A percentile compares a stretch with the other conserved stretches of the same genome.
Conservation (phyloP, 257 asterid genomes). For the Salvia splendens region DNA sequence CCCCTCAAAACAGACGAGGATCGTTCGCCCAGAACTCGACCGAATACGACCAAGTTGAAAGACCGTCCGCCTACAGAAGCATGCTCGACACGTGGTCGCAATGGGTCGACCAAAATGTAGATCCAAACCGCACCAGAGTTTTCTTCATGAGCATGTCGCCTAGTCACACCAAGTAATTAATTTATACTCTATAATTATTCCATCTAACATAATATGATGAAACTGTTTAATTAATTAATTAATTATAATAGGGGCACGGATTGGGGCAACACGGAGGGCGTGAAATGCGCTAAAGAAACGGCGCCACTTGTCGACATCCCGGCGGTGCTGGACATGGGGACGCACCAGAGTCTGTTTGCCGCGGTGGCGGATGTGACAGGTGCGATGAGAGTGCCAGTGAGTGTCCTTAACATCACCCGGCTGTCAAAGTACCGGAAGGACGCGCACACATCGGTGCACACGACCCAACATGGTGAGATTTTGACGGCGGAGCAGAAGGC, state of each 20-base stretch:
- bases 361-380: constrained; percentile 53
- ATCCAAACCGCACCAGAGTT: constrained; percentile 61
- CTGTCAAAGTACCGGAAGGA: constrained; percentile 80
- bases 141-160: constrained; percentile 97
- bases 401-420: constrained; percentile 65
- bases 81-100: constrained; percentile 75
- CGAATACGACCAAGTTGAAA: constrained; percentile 60
- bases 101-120: constrained; percentile 64
- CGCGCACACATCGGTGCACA: constrained; percentile 83
- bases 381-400: constrained; percentile 53
- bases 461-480: constrained; percentile 75
- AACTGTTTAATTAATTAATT: too few species aligned
- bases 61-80: constrained; percentile 66
- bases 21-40: constrained; percentile 69
- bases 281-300: constrained; percentile 78
- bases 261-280: constrained; percentile 76
- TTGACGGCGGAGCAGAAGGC: constrained; percentile 64
- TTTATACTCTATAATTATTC: too few species aligned
- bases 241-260: constrained; percentile 60
- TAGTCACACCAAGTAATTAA: constrained; percentile 68
- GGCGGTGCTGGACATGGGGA: constrained; percentile 60
- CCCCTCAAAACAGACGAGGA: constrained; percentile 53
- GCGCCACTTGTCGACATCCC: constrained; percentile 65
- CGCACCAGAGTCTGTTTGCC: constrained; percentile 56
- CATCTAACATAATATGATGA: too few species aligned